Conservation (phyloP, 139 green algal genomes). For the Haematococcus lacustris region DNA sequence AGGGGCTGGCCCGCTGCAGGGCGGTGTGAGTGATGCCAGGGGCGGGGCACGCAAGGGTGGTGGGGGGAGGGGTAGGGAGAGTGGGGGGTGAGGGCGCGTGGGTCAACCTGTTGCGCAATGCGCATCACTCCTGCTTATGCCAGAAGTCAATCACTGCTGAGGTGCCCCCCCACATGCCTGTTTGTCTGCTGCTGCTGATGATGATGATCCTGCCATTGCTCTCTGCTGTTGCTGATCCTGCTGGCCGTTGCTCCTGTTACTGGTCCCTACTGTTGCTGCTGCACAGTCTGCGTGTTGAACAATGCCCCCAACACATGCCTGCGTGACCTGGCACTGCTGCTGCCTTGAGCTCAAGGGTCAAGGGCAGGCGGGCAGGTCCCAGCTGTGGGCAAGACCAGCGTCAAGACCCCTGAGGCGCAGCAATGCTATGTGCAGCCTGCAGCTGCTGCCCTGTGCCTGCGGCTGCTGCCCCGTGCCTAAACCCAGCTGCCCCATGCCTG, state of each 20-base stretch:
- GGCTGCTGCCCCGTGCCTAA: not conserved
- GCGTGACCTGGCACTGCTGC: too few relatives aligned
- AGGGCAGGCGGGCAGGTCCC: too few relatives aligned
- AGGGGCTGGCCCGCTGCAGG: constrained; percentile 36
- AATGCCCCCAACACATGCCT: too few relatives aligned
- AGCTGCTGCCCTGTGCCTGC: not conserved
- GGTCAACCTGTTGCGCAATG: not conserved
- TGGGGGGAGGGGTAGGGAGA: not conserved
- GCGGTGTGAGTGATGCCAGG: too few relatives aligned
- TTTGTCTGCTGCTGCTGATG: not conserved
- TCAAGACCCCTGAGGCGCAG: not conserved
- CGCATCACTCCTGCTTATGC: not conserved
- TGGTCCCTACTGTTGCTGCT: too few relatives aligned
- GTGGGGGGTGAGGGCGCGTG: not conserved
- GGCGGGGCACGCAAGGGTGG: too few relatives aligned
- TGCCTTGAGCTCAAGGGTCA: too few relatives aligned
- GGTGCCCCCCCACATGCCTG: not conserved
- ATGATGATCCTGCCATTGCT: too few relatives aligned
- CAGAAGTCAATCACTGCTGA: not conserved
- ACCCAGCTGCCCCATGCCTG: not conserved
- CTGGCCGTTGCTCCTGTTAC: too few relatives aligned
- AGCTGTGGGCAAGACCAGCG: too few relatives aligned
- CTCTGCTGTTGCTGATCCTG: too few relatives aligned
- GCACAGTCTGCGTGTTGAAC: too few relatives aligned
- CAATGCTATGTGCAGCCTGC: not conserved